Base-by-base conservation (phyloP, 2,329 filamentous ascomycete species). In the Epichloe glyceriae region DNA sequence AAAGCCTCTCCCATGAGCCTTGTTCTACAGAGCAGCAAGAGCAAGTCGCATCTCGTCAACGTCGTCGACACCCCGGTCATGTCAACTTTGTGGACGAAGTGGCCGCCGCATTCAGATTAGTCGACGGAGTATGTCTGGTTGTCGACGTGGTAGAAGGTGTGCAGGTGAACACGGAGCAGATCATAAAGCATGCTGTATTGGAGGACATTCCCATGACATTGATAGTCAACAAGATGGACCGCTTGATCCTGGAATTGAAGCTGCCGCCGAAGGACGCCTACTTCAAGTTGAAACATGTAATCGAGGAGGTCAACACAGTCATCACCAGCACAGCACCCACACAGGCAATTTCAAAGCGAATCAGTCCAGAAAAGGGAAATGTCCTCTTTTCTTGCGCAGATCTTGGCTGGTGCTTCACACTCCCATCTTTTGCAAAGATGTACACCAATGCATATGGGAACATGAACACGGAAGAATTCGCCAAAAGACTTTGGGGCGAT, bases 71-170 rank as follows among this genome's bases (percentile, higher is more conserved):
- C 93, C 1, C 93, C 0, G 93, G 93, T 6, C 93, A 98, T 65
- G 93, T 97, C 63, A 96, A 98, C 67, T 98, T 98, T 65, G 91
- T 94, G 41, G 93, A 98, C 64, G 93, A 98, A 67, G 88, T 98
- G 38, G 93, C 93, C 8, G 83, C 89, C 4, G 85, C 89, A 1
- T 73, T 95, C 60, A 82, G 93, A 41, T 70, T 98, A 48, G 90
- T 86, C 4, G 93, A 98, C 64, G 93, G 93, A 53, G 82, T 97
- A 22, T 91, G 94, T 49, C 72, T 98, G 46, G 85, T 98, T 14
- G 90, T 98, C 15, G 93, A 98, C 65, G 88, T 96, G 20, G 88
- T 98, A 1, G 93, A 98, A 67, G 93, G 93, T n/a, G 90, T 98
- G n/a, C 93, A 97, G 70, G 79, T 93, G 60, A 95, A 95, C 66